These are phyloP conservation scores for Ophiocordyceps camponoti-floridani DNA, from an alignment of 2,329 filamentous ascomycete species.

Conservation along the genomic window DNA sequence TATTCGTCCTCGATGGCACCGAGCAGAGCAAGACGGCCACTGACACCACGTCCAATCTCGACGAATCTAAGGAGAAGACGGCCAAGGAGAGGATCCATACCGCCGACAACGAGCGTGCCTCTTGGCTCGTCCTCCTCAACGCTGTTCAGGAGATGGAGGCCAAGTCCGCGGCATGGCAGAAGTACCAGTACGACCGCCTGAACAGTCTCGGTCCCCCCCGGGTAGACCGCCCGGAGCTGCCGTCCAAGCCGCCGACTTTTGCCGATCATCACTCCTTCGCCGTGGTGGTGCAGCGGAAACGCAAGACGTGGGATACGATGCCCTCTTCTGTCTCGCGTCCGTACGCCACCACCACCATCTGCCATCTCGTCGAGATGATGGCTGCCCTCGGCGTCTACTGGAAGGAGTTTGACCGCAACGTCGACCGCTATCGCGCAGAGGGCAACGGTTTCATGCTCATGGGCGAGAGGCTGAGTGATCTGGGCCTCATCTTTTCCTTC, in stretches of 20 bases:
- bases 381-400: constrained; percentile 38
- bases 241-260: constrained; percentile 9
- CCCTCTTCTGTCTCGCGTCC: constrained; percentile 26
- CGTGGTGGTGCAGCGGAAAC: constrained; percentile 27
- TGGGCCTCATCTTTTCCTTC: constrained; percentile 37
- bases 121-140: constrained; percentile 33
- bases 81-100: constrained; percentile 26
- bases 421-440: constrained; percentile 33
- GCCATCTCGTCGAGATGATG: constrained; percentile 34
- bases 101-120: constrained; percentile 36
- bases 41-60: constrained; percentile 13
- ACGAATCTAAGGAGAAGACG: constrained; percentile 10
- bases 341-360: constrained; percentile 36
- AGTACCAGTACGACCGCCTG: constrained; percentile 10
- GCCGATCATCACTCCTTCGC: constrained; percentile 19
- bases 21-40: constrained; percentile 16
- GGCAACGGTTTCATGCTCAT: constrained; percentile 35
- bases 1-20: constrained; percentile 21
- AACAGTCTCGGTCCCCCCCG: constrained; percentile 6
- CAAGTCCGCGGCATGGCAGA: constrained; percentile 28
- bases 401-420: constrained; percentile 35
- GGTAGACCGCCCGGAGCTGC: constrained; percentile 5
- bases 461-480: constrained; percentile 25
- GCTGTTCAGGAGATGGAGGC: constrained; percentile 31
- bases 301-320: constrained; percentile 34